Percentiles rank a stretch among this genome's conserved stretches.
Conservation (phyloP, 202 grass and related monocot genomes). For the Carex arenaria region DNA sequence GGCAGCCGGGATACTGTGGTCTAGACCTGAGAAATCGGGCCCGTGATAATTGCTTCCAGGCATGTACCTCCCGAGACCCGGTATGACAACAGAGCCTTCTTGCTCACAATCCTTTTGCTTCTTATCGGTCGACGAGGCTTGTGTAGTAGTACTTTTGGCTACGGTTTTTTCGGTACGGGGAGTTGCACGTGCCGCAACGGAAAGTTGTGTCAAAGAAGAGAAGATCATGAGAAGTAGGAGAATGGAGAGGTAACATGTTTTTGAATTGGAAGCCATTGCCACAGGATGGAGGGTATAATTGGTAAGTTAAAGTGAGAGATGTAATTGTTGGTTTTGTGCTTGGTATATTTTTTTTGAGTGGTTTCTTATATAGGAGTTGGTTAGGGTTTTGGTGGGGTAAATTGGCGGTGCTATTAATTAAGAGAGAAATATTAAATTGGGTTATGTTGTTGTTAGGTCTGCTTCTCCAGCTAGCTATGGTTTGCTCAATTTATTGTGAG, state of each 20-base stretch:
- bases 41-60: constrained; percentile 18
- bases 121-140: constrained; percentile 2
- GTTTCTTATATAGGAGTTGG: constrained; percentile 11
- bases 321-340: not conserved
- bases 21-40: constrained; percentile 41
- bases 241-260: constrained; percentile 19
- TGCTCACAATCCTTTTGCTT: constrained; percentile 39
- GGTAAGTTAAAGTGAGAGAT: not conserved
- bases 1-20: constrained; percentile 75
- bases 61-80: constrained; percentile 41
- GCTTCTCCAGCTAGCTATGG: not conserved
- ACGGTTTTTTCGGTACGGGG: constrained; percentile 7
- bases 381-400: constrained; percentile 6
- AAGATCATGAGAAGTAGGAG: constrained; percentile 26
- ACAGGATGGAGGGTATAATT: not conserved
- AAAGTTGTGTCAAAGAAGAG: constrained; percentile 27
- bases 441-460: not conserved
- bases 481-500: not conserved
- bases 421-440: not conserved
- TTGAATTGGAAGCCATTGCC: not conserved
- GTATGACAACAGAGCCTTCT: constrained; percentile 49
- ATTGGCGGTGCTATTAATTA: constrained; percentile 9
- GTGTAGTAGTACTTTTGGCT: not conserved
- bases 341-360: not conserved
- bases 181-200: constrained; percentile 30